Conservation (phyloP, 2,329 filamentous ascomycete species). For the Ceratocystis papillata region DNA sequence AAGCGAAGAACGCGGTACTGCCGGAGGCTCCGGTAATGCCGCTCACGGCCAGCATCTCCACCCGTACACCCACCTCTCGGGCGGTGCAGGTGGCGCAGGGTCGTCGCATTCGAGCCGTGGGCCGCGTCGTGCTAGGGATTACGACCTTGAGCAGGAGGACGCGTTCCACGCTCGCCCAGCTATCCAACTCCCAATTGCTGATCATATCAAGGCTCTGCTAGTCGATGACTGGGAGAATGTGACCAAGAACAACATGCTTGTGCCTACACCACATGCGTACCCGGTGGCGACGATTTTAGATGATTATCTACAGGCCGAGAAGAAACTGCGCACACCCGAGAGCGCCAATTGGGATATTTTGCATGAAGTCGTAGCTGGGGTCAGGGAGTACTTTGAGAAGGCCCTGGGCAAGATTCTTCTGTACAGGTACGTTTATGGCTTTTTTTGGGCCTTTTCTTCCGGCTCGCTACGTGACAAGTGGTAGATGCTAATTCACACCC, state of each 20-base stretch:
- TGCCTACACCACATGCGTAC: constrained; percentile 66
- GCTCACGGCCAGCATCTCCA: constrained; percentile 29
- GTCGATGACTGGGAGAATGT: constrained; percentile 99
- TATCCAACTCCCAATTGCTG: constrained; percentile 75
- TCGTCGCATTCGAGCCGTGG: constrained; percentile 52
- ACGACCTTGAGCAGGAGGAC: constrained; percentile 85
- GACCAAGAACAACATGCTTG: constrained; percentile 85
- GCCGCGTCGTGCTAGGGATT: constrained; percentile 64
- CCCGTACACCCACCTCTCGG: constrained; percentile 56
- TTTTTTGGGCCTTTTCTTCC: constrained; percentile 13
- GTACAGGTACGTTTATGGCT: constrained; percentile 48
- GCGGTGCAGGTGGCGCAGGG: constrained; percentile 44
- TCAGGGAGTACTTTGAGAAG: constrained; percentile 92
- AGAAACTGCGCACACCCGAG: constrained; percentile 51
- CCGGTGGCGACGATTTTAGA: constrained; percentile 69
- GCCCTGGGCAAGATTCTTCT: constrained; percentile 77
- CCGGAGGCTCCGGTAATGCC: constrained; percentile 65
- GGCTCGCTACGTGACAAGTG: neutral
- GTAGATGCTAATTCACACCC: neutral
- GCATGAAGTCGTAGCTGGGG: constrained; percentile 74
- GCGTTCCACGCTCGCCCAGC: constrained; percentile 72
- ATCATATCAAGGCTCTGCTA: constrained; percentile 79
- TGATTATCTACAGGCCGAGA: constrained; percentile 65
- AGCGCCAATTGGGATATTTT: constrained; percentile 72
- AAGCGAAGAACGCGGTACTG: constrained; percentile 64